Conservation (phyloP, 352 stramenopile genomes). For the Globisporangium lucens region DNA sequence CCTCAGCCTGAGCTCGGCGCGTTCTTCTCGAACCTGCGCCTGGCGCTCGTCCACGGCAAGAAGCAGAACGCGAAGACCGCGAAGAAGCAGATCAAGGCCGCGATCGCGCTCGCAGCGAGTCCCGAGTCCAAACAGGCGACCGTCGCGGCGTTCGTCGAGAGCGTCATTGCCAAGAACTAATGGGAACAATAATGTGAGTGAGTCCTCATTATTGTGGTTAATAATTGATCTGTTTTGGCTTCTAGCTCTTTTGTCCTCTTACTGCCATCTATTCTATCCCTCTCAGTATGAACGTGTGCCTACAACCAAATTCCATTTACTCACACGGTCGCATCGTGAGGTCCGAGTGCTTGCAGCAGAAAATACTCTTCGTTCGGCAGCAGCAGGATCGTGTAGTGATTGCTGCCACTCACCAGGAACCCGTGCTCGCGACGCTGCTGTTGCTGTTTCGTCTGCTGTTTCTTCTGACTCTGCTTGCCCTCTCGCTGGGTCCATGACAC, state of each 20-base stretch:
- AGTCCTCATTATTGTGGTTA: not conserved
- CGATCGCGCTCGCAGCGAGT: conserved; percentile 26
- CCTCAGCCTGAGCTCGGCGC: conserved; percentile 18
- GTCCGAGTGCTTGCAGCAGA: conserved; percentile 59
- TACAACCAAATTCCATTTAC: not conserved
- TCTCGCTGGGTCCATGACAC: conserved; percentile 60
- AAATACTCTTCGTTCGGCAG: conserved; percentile 74
- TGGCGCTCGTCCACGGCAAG: conserved; percentile 58
- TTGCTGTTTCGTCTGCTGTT: not conserved
- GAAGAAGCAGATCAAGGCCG: conserved; percentile 63
- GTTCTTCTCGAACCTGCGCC: conserved; percentile 61
- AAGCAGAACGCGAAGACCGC: conserved; percentile 62
- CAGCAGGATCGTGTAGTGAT: conserved; percentile 73
- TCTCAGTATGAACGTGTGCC: not conserved
- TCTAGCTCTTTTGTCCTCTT: not conserved
- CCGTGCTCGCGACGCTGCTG: conserved; percentile 52
- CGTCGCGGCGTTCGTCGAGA: conserved; percentile 61
- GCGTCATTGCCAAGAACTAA: conserved; percentile 42
- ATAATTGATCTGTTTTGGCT: conserved; percentile 5
- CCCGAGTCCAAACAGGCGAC: conserved; percentile 30
- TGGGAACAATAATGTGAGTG: not conserved
- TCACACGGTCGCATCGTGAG: conserved; percentile 61
- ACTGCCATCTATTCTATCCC: not conserved
- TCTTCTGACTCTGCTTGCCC: conserved; percentile 12
- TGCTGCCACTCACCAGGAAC: conserved; percentile 70